Evolutionary conservation across 2,329 filamentous ascomycete genomes (phyloP).

Genomic region (Sarocladiaceae sp.): DNA sequence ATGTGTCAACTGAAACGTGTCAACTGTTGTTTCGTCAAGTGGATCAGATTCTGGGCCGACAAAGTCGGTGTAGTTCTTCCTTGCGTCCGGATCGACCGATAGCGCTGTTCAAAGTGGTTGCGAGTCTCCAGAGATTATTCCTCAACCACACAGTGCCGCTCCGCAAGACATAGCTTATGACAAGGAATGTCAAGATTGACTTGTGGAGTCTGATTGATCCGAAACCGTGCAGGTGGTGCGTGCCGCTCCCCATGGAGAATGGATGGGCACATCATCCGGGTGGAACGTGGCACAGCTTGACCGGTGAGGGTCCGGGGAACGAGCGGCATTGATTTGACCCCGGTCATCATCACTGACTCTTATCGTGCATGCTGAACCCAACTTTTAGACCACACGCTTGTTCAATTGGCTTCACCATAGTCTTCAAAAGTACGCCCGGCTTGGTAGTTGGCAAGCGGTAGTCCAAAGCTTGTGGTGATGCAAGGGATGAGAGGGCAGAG

Average conservation of each 20-base stretch:
- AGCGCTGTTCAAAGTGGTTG: not conserved
- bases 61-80: slow-evolving; percentile 7
- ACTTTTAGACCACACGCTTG: no score
- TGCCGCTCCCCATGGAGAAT: slow-evolving; percentile 4
- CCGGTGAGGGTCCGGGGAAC: slow-evolving; percentile 4
- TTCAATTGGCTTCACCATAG: no score
- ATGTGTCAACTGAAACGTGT: not conserved
- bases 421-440: no score
- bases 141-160: not conserved
- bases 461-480: not conserved
- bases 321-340: not conserved
- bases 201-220: slow-evolving; percentile 6
- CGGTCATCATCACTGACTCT: not conserved
- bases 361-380: no score
- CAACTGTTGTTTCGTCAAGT: not conserved
- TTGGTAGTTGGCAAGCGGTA: no score
- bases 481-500: not conserved
- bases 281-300: slow-evolving; percentile 5
- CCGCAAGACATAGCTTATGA: not conserved
- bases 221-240: slow-evolving; percentile 1
- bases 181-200: not conserved
- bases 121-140: not conserved
- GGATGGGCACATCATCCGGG: slow-evolving; percentile 3
- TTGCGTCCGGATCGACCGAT: not conserved
- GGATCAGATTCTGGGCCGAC: not conserved